Percentiles rank a stretch among this genome's conserved stretches.
phyloP scores from a whole-genome alignment of 495 filamentous ascomycete genomes.

The Elaphomyces granulatus region DNA sequence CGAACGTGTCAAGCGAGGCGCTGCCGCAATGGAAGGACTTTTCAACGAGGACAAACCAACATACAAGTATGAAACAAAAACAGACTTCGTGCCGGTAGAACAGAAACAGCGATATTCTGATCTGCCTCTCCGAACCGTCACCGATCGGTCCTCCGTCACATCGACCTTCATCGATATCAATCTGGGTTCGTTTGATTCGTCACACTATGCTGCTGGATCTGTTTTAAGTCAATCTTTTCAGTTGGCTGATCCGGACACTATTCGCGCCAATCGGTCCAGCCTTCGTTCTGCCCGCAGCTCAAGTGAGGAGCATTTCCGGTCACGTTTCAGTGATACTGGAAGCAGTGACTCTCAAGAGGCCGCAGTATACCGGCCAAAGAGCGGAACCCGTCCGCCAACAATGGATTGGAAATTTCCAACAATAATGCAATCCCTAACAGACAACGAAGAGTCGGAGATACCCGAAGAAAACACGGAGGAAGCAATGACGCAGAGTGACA shows the following conservation, averaged over 20 bases:
- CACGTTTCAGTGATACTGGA: conserved; percentile 11
- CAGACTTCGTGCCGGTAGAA: conserved; percentile 31
- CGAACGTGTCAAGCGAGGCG: conserved; percentile 34
- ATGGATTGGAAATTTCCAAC: conserved; percentile 37
- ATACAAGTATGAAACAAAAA: conserved; percentile 36
- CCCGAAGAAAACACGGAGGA: conserved; percentile 5
- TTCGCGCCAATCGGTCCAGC: conserved; percentile 34
- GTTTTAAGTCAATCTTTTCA: conserved; percentile 32
- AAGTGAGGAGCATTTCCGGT: conserved; percentile 22
- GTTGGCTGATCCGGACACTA: conserved; percentile 35
- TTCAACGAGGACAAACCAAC: conserved; percentile 34
- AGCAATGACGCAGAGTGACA: conserved; percentile 12
- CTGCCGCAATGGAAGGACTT: conserved; percentile 32
- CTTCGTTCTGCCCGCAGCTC: conserved; percentile 23
- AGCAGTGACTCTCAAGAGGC: conserved; percentile 18
- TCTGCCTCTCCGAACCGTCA: conserved; percentile 34
- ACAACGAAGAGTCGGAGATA: conserved; percentile 9
- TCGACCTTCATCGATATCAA: conserved; percentile 36
- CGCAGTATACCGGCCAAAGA: conserved; percentile 16
- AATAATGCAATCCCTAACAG: conserved; percentile 17
- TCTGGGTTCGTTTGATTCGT: conserved; percentile 33
- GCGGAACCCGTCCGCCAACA: conserved; percentile 31
- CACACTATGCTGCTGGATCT: conserved; percentile 34
- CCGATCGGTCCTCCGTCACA: conserved; percentile 34
- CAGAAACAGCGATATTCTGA: conserved; percentile 25